Percentiles rank a stretch among this genome's conserved stretches.
Conservation (phyloP, 129 eudicot species). For the Daucus carota region DNA sequence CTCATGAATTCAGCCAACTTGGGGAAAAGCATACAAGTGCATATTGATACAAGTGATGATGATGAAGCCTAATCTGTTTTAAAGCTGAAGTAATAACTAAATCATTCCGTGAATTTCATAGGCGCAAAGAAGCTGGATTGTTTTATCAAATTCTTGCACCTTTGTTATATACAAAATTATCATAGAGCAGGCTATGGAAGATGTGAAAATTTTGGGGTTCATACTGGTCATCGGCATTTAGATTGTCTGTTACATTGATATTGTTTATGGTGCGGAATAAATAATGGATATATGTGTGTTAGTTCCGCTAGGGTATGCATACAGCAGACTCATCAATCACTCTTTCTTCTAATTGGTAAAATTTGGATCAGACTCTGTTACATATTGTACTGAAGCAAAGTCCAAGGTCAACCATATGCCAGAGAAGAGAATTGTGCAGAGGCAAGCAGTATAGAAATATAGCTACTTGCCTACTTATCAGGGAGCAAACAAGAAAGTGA, state of each 20-base stretch:
- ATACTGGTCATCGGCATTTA: background rate
- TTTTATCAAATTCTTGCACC: background rate
- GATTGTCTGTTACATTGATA: background rate
- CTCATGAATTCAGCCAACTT: background rate
- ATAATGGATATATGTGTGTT: background rate
- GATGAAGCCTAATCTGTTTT: background rate
- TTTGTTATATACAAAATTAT: background rate
- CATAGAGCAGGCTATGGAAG: background rate
- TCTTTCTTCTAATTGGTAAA: background rate
- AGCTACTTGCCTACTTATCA: conserved; percentile 1
- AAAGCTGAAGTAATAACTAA: background rate
- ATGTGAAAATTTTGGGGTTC: background rate
- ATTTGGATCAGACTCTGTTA: background rate
- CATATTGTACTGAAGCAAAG: background rate
- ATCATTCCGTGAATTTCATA: background rate
- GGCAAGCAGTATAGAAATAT: background rate
- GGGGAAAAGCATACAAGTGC: background rate
- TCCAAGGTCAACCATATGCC: background rate
- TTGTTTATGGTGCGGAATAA: background rate
- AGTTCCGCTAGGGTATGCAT: background rate
- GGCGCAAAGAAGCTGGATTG: background rate
- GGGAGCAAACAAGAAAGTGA: background rate
- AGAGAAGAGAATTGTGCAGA: background rate
- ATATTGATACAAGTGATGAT: background rate
- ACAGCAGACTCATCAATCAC: background rate